Conservation (phyloP, 257 asterid species). For the Petunia secreta region DNA sequence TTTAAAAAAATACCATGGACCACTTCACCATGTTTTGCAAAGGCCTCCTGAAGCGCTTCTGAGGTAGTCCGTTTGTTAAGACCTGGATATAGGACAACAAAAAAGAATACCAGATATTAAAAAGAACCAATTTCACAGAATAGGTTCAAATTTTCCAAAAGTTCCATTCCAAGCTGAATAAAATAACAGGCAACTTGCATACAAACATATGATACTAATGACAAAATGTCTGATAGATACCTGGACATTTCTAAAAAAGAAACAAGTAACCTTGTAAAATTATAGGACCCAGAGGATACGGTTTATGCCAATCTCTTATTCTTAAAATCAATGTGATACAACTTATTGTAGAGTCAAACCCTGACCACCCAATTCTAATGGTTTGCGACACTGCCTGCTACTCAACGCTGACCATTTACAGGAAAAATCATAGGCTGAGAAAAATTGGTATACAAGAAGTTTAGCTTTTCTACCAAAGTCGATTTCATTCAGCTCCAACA, state of each 20-base stretch:
- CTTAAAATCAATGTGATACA: too few relatives aligned
- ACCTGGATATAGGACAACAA: conserved; percentile 49
- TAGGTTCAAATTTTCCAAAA: neutral
- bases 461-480: too few relatives aligned
- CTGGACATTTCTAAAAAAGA: neutral
- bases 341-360: too few relatives aligned
- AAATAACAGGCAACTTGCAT: neutral
- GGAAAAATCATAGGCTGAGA: too few relatives aligned
- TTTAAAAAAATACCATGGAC: conserved; percentile 50
- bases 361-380: too few relatives aligned
- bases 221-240: neutral
- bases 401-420: too few relatives aligned
- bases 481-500: too few relatives aligned
- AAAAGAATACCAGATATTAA: conserved; percentile 10
- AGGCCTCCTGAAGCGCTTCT: conserved; percentile 72
- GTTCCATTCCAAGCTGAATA: neutral
- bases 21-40: conserved; percentile 75
- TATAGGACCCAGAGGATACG: too few relatives aligned
- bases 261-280: neutral
- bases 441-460: too few relatives aligned
- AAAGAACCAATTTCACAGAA: too few relatives aligned
- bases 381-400: too few relatives aligned
- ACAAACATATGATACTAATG: neutral
- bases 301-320: too few relatives aligned
- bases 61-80: conserved; percentile 85